Base-by-base conservation (phyloP, 805 yeast species). In the Kazachstania bromeliacearum region DNA sequence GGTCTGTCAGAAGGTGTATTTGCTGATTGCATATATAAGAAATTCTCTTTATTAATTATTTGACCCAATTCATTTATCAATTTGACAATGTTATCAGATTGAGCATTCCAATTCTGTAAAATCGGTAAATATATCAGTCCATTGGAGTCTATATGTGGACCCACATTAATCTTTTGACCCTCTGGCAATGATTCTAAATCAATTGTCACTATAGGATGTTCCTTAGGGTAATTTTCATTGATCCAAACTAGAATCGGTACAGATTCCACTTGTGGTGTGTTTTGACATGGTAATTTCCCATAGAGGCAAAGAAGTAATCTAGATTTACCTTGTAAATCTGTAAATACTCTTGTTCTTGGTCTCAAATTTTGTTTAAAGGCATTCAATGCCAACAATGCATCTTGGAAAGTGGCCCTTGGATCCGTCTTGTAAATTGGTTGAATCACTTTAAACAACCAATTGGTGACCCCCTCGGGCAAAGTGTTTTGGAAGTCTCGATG, bases 181-280 rank as follows among this genome's bases (percentile, higher is more conserved):
- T 58, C 50, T 24, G 61, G 62, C n/a, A 75, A 68, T 2, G 79
- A 76, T 24, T 47, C 57, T 8, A 54, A 28, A 15, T 70, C 66
- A 8, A 87, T 72, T 50, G 66, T 81, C 0, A 75, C 69, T n/a
- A 75, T 47, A 0, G 96, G 96, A 1, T 79, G 68, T 3, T 60
- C 64, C n/a, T 50, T 46, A 0, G 96, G 95, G 45, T 82, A 87
- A 17, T 66, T 63, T 19, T 68, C 67, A 0, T 95, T 94, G 4
- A 88, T 50, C 94, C 95, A 85, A 4, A 87, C 55, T 36, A 75
- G 76, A 9, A 85, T 48, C 0, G 87, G 88, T 13, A 73, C 59
- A 14, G 23, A 18, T 14, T 33, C 29, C 13, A 21, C 25, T 4
- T 29, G 16, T 14, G 28, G 14, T 12, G 28, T 7, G 14, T 8